Evolutionary conservation across 306 rosid genomes (phyloP), one percentile per base, ranked within the genome.

Genomic region (Cercis canadensis): DNA sequence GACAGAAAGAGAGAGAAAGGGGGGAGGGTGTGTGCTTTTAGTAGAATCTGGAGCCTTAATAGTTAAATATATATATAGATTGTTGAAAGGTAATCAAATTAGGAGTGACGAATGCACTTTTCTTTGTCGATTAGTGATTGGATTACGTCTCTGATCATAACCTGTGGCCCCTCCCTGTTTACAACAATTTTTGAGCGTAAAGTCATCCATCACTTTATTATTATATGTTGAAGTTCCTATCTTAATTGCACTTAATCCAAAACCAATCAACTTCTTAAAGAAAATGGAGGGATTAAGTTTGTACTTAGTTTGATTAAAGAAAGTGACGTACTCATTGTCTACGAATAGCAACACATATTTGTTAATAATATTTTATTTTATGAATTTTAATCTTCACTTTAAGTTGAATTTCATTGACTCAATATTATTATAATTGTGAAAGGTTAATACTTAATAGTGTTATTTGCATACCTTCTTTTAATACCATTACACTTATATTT

Each of bases 141-240:
- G 87, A 83, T 84, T 73, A 71, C 73, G 76, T 87, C 73, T 81
- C 21, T 29, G 68, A 80, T 73, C 53, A 70, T 61, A 47, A 70
- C 52, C 19, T 57, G 45, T 47, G 65, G 77, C 29, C 81, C 60
- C 71, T 65, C 17, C 10, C 29, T 4, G 43, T 29, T 70, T 16
- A 17, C 60, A 66, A 34, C 43, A 63, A 52, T 41, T 14, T 11
- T 37, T 11, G 10, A 75, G 47, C 56, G 32, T 40, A 70, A 64
- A 81, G 78, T 71, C 69, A 75, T 34, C 65, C 21, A 62, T 54
- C 68, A 53, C 75, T 68, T 67, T 65, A 57, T 24, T 63, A 53
- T 61, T 54, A 44, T 24, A 46, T 58, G 39, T 13, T 52, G 65
- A 74, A 51, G 74, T 56, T 14, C 44, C 59, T 9, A 53, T 80